Conservation (phyloP, 2,329 filamentous ascomycete species). For the Daldinia sp. region DNA sequence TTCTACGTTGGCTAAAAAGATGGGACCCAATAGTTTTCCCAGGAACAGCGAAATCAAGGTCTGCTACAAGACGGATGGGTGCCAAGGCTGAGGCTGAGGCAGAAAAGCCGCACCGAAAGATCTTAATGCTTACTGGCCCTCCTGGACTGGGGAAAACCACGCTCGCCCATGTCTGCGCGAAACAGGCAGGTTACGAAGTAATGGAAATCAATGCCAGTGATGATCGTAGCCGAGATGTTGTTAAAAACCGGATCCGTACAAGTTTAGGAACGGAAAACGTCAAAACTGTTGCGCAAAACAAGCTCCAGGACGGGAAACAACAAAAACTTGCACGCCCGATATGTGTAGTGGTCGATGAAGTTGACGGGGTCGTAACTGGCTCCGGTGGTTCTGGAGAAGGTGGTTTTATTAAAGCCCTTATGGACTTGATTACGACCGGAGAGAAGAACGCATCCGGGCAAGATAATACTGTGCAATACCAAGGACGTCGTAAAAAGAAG, state of each 20-base stretch:
- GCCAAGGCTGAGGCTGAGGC: conserved; percentile 62
- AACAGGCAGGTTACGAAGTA: conserved; percentile 94
- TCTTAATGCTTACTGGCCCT: conserved; percentile 88
- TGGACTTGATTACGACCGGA: conserved; percentile 86
- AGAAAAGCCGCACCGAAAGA: conserved; percentile 83
- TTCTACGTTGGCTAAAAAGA: conserved; percentile 90
- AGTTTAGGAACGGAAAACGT: conserved; percentile 95
- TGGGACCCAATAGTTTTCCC: conserved; percentile 97
- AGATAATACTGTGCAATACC: conserved; percentile 43
- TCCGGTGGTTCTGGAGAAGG: conserved; percentile 82
- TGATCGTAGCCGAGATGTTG: conserved; percentile 87
- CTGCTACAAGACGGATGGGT: conserved; percentile 54
- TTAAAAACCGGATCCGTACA: conserved; percentile 89
- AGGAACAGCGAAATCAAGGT: conserved; percentile 69
- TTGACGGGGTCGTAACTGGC: conserved; percentile 90
- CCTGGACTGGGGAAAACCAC: conserved; percentile 97
- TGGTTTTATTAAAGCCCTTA: conserved; percentile 92
- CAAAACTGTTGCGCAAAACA: conserved; percentile 72
- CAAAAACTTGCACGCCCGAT: conserved; percentile 83
- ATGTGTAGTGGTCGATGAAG: conserved; percentile 95
- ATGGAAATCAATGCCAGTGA: conserved; percentile 98
- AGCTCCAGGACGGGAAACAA: conserved; percentile 59
- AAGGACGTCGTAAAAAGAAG: conserved; percentile 70
- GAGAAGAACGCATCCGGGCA: conserved; percentile 73
- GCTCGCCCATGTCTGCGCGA: conserved; percentile 92